Evolutionary conservation across 2,329 filamentous ascomycete species (phyloP), one percentile per base, ranked within the genome.

Genomic region (Thelonectria blattea): DNA sequence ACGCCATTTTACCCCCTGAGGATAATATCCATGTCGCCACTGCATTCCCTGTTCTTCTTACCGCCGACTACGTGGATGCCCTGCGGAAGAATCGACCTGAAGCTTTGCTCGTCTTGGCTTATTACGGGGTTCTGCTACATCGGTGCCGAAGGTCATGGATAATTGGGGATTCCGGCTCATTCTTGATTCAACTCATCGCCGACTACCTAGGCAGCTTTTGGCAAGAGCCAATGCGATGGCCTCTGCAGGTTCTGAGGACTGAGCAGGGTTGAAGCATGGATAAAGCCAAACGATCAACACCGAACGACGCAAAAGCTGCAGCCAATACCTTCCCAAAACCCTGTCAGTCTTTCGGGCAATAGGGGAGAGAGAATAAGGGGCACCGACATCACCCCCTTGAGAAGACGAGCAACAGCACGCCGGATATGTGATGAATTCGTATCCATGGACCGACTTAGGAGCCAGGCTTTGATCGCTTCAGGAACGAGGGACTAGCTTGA

Each of bases 101-200:
- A 49, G 78, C 78, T 8, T 70, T 85, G 22, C 71, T 82, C 11
- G 75, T 84, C 7, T 68, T 85, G 20, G 81, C 80, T 6, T 78
- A 84, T 64, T 83, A 82, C 59, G 81, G 80, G 11, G 75, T 82
- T 4, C 65, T 84, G 43, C 70, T 84, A n/a, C 78, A 82, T 60
- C 73, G 72, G 14, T 77, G 74, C 42, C 71, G 76, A 9, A 60
- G 67, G 5, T 68, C 72, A 37, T 82, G 80, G 80, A 70, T 79
- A 24, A 73, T 80, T 63, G 75, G 71, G 5, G 68, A 70, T 51
- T 71, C 71, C 2, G 76, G 76, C 1, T 67, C 69, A 0, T 68
- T 68, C 45, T 47, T 78, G 39, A 68, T 78, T 30, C 65, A 68
- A 2, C 69, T 74, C 2, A 70, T 78, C 14, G 67, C 74, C 6